Percentiles rank a stretch among this genome's conserved stretches.
phyloP scores from a whole-genome alignment of 2,329 filamentous ascomycete species.

The Grosmannia penicillata region DNA sequence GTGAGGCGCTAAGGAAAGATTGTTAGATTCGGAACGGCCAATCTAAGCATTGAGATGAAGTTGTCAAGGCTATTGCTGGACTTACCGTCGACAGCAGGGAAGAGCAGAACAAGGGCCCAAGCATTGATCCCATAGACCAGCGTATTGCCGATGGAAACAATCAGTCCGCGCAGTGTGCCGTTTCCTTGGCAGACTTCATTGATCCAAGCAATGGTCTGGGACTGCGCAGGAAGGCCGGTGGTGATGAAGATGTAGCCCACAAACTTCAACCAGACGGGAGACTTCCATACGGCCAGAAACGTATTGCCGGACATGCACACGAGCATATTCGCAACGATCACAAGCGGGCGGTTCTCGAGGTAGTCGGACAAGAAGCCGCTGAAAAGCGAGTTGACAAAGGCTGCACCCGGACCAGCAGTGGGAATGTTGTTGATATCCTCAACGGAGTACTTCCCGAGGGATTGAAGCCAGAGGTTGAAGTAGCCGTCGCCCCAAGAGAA shows the following conservation, averaged over 20 bases:
- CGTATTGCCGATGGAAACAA: neutral
- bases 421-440: constrained; percentile 1
- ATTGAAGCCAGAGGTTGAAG: neutral
- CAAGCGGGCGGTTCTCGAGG: neutral
- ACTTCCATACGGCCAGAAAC: constrained; percentile 1
- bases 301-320: neutral
- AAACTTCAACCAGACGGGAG: constrained; percentile 2
- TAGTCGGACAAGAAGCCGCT: constrained; percentile 1
- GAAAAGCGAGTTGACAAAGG: neutral
- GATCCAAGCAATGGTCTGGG: constrained; percentile 3
- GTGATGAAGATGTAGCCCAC: constrained; percentile 5
- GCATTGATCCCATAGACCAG: constrained; percentile 1
- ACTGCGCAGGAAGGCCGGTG: neutral
- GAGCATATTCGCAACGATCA: neutral
- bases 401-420: neutral
- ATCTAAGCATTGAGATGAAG: too few relatives aligned
- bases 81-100: constrained; percentile 1
- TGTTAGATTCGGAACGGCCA: neutral
- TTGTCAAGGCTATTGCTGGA: neutral
- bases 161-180: neutral
- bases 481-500: constrained; percentile 1
- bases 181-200: constrained; percentile 4
- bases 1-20: neutral
- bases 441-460: neutral
- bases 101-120: neutral